Base-by-base conservation (phyloP, 2,329 filamentous ascomycete species). In the Calonectria naviculata region DNA sequence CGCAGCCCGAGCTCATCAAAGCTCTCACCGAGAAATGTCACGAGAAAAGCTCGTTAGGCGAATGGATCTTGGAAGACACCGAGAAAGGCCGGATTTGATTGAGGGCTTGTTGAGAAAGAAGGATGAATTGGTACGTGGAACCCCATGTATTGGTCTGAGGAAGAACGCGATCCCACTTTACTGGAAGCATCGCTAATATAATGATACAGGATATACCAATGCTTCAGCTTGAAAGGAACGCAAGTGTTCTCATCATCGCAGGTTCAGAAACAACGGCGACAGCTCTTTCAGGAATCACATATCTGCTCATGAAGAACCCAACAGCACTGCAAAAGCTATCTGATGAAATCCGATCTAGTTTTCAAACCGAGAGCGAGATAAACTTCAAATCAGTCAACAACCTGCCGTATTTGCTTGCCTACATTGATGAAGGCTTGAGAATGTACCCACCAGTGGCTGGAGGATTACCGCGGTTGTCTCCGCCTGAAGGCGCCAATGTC, bases 261-360 rank as follows among this genome's bases (percentile, higher is more conserved):
- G 67, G 67, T 8, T 58, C 47, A 6, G 67, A 69, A 38, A 69
- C 67, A 4, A 69, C 67, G 24, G 67, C 67, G 19, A 69, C 67
- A 15, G 47, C 64, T 8, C 67, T 69, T 13, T 49, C 61, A 21
- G 67, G 67, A 15, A 54, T 60, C 17, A 65, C 67, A 1, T 61
- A 60, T 41, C 38, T 47, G 13, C 49, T 69, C 0, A 46, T 58
- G 29, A 65, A 41, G 9, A 58, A 69, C 24, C 24, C 17, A 15
- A 19, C 58, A 8, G 56, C 41, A 4, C 34, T 60, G 1, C 17
- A 46, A 10, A 66, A 52, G 19, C 21, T 66, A 24, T 29, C 29
- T 2, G 13, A 67, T 2, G 62, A 70, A 41, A 31, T 70, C 5
- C 67, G 62, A 13, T 62, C 67, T 13, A 36, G 42, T 5, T 61